Evolutionary conservation across 148 eudicot species (phyloP), one percentile per base, ranked within the genome.

Genomic region (Silene uniflora): DNA sequence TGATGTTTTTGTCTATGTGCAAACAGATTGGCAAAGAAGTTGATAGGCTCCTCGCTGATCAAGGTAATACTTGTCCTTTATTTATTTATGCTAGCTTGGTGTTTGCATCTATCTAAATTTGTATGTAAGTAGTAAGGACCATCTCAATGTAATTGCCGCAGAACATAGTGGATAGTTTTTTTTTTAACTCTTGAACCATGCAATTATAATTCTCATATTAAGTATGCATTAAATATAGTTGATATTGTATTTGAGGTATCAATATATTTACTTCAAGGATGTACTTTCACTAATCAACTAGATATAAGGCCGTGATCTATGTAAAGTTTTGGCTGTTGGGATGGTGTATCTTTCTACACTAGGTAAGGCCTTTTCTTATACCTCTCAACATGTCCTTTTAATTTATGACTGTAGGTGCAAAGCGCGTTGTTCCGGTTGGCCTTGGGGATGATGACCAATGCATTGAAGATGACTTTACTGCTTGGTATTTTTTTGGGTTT

Each of bases 391-490:
- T 62, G 69, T 35, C 32, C 23, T 72, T 62, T 52, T 66, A 29
- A 66, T 18, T 16, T 66, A 66, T 25, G 19, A 71, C 76, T 79
- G 75, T 85, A 94, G 98, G 99, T 84, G 99, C 84, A 8, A 87
- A 90, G 77, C 89, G 90, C 25, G 86, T 92, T 76, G 89, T 95
- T 81, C 88, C 90, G 58, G 89, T 88, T 72, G 99, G 99, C 74
- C 83, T 92, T 61, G 99, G 99, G 67, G 99, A 95, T 80, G 97
- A 95, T 83, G 99, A 92, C 70, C 91, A 92, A 75, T 90, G 96
- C 83, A 95, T 92, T 77, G 99, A 95, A 86, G 99, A 95, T 82
- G 99, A 95, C 82, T 95, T 95, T 79, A 8, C 91, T 76, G 96
- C 97, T 42, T 95, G 99, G 99, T 95, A 95, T 52, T 65, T 19